These are phyloP conservation scores for Tilletia walkeri DNA, from an alignment of 1,284 basidiomycete species.

Conservation along the genomic window DNA sequence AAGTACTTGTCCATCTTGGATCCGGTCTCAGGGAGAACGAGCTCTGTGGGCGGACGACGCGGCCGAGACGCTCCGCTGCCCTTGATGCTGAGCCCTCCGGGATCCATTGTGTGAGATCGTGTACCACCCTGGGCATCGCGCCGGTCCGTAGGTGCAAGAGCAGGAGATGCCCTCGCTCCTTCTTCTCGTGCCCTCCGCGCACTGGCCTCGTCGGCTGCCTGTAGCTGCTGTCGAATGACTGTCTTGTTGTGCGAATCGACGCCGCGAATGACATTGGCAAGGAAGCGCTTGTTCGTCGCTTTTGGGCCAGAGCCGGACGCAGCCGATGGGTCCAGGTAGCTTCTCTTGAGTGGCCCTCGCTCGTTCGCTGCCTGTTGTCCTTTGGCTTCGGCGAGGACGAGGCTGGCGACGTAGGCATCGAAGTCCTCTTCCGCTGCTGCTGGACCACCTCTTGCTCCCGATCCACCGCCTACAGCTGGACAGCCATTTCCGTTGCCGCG, in stretches of 20 bases:
- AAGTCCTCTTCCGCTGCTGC: constrained; percentile 21
- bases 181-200: background rate
- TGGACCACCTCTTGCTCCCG: no score
- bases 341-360: background rate
- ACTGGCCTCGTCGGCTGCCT: constrained; percentile 15
- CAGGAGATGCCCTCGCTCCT: background rate
- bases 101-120: background rate
- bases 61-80: background rate
- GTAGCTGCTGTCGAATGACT: constrained; percentile 25
- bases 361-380: constrained; percentile 12
- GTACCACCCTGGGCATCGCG: background rate
- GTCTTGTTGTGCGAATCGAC: constrained; percentile 43
- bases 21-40: background rate
- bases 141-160: background rate
- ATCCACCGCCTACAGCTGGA: no score
- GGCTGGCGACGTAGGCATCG: constrained; percentile 34
- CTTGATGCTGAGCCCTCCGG: background rate
- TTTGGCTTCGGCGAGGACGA: constrained; percentile 28
- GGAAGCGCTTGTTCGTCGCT: constrained; percentile 42
- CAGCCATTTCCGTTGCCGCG: no score
- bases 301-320: background rate
- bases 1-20: constrained; percentile 52
- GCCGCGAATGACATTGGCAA: constrained; percentile 34
- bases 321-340: constrained; percentile 17
- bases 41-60: background rate